phyloP scores from a whole-genome alignment of 169 alveolate genomes.

The Plasmodium gaboni region DNA sequence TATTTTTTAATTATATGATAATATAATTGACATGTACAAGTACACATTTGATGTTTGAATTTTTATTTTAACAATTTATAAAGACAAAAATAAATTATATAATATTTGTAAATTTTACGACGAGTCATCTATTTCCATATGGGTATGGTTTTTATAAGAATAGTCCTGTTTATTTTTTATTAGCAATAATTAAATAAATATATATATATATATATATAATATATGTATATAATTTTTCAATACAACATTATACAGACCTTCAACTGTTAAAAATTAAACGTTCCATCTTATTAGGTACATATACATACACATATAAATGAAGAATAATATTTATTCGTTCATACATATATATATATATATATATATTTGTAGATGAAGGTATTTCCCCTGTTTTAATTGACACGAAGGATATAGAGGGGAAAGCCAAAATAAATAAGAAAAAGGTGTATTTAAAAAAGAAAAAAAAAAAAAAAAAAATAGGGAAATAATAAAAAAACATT shows the following conservation, averaged over 20 bases:
- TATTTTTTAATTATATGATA: too few relatives aligned
- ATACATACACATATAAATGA: neutral
- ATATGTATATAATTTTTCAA: neutral
- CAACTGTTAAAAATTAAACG: conserved; percentile 26
- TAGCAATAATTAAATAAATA: too few relatives aligned
- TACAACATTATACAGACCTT: neutral
- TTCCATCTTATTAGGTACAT: conserved; percentile 29
- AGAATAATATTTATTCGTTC: neutral
- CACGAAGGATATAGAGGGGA: conserved; percentile 8
- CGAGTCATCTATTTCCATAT: too few relatives aligned
- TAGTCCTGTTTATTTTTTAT: too few relatives aligned
- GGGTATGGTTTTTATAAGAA: too few relatives aligned
- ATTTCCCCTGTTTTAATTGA: neutral
- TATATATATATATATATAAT: neutral
- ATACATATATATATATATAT: neutral
- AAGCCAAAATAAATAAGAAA: neutral
- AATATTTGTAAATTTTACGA: too few relatives aligned
- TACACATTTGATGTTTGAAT: too few relatives aligned
- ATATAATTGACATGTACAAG: too few relatives aligned
- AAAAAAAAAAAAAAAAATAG: neutral
- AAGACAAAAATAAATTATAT: too few relatives aligned
- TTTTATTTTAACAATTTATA: too few relatives aligned
- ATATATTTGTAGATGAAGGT: conserved; percentile 10
- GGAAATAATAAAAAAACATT: neutral
- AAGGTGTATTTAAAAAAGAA: neutral